Percentiles rank a stretch among this genome's conserved stretches.
Conservation (phyloP, 768 basidiomycete species). For the Suillus hirtellus region DNA sequence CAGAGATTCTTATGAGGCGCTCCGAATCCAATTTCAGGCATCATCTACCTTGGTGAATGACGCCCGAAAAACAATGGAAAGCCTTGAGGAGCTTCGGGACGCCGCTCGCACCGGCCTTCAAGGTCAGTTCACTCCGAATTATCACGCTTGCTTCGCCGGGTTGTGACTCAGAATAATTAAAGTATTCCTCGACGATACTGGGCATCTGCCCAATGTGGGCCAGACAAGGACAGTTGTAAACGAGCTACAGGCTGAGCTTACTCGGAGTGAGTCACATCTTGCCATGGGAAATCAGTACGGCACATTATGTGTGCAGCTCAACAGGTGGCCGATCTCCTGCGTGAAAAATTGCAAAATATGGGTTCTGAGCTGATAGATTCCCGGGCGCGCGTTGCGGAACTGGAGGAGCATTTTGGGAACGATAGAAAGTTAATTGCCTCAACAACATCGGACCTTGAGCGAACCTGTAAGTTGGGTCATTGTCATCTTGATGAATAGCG, state of each 20-base stretch:
- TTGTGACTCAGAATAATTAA: slow-evolving; percentile 27
- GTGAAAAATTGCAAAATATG: slow-evolving; percentile 44
- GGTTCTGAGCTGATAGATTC: slow-evolving; percentile 45
- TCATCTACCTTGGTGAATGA: slow-evolving; percentile 24
- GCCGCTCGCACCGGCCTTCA: slow-evolving; percentile 22
- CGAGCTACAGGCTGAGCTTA: slow-evolving; percentile 38
- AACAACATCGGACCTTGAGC: slow-evolving; percentile 23
- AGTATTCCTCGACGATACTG: slow-evolving; percentile 28
- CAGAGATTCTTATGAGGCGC: slow-evolving; percentile 29
- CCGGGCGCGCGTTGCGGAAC: slow-evolving; percentile 37
- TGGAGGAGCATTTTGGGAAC: slow-evolving; percentile 30
- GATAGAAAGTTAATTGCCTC: slow-evolving; percentile 27
- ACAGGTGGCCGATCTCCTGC: slow-evolving; percentile 49
- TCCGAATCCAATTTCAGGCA: slow-evolving; percentile 27
- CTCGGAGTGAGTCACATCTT: slow-evolving; percentile 29
- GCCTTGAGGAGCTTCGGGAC: slow-evolving; percentile 26
- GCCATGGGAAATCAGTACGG: neutral
- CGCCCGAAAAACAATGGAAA: slow-evolving; percentile 28
- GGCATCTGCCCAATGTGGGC: slow-evolving; percentile 25
- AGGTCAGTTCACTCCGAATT: slow-evolving; percentile 22
- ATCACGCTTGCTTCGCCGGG: neutral
- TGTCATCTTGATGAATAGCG: slow-evolving; percentile 14
- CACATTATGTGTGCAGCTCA: slow-evolving; percentile 36
- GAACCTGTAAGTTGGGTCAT: slow-evolving; percentile 23
- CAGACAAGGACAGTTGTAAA: slow-evolving; percentile 31